Evolutionary conservation across 306 rosid species (phyloP).

Genomic region (Malus sylvestris): DNA sequence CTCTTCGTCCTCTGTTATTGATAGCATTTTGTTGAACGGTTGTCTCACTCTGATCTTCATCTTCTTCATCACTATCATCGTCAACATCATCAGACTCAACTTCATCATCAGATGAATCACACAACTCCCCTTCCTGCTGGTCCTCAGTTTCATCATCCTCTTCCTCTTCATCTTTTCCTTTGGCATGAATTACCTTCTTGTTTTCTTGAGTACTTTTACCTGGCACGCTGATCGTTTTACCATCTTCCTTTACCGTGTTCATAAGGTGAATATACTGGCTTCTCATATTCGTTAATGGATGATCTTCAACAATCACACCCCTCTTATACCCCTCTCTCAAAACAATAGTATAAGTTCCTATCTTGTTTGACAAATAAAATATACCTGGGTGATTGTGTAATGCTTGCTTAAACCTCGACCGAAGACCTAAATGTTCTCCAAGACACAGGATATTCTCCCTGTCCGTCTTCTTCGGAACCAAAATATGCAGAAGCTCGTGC

Average conservation of each 20-base stretch:
- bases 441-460: constrained; percentile 47
- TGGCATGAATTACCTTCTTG: constrained; percentile 19
- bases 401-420: constrained; percentile 70
- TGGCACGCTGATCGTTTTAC: constrained; percentile 24
- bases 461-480: constrained; percentile 67
- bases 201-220: constrained; percentile 15
- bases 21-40: constrained; percentile 13
- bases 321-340: constrained; percentile 76
- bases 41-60: constrained; percentile 20
- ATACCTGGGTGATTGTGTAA: constrained; percentile 71
- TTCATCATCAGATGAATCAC: constrained; percentile 33
- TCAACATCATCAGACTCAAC: constrained; percentile 30
- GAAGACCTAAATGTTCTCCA: constrained; percentile 71
- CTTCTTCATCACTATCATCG: constrained; percentile 10
- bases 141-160: constrained; percentile 23
- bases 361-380: constrained; percentile 65
- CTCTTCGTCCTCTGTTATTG: constrained; percentile 13
- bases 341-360: constrained; percentile 60
- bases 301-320: constrained; percentile 47
- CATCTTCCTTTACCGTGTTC: constrained; percentile 46
- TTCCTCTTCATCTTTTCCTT: constrained; percentile 15
- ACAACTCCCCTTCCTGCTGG: constrained; percentile 19
- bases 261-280: constrained; percentile 60
- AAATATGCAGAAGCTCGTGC: constrained; percentile 75
- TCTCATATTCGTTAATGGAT: constrained; percentile 52